These are phyloP conservation scores for Coffea eugenioides DNA, from an alignment of 257 asterid species.

Conservation along the genomic window DNA sequence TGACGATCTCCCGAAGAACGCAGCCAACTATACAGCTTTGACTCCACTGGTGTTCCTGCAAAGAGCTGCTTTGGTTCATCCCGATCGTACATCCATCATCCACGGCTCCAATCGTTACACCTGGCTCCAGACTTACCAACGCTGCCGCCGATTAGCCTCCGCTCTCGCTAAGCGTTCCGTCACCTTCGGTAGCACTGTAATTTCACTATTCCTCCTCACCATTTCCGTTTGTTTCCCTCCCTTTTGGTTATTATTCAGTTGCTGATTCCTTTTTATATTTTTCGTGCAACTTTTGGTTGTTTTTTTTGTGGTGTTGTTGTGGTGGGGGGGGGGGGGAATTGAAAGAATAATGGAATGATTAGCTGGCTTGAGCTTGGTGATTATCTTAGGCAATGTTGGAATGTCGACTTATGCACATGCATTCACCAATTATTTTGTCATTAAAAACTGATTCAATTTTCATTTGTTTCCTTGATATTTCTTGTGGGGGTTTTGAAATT, in stretches of 20 bases:
- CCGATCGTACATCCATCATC: slow-evolving; percentile 61
- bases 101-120: slow-evolving; percentile 69
- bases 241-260: neutral
- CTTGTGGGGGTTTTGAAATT: too few species aligned
- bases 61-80: slow-evolving; percentile 80
- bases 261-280: neutral
- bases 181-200: slow-evolving; percentile 80
- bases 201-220: neutral
- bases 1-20: slow-evolving; percentile 83
- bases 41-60: slow-evolving; percentile 82
- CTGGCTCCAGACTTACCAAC: slow-evolving; percentile 87
- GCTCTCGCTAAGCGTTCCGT: slow-evolving; percentile 63
- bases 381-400: neutral
- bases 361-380: neutral
- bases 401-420: too few species aligned
- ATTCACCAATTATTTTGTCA: too few species aligned
- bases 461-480: too few species aligned
- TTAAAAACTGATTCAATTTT: too few species aligned
- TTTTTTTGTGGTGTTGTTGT: neutral
- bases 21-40: slow-evolving; percentile 71
- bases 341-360: too few species aligned
- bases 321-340: too few species aligned
- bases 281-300: neutral
- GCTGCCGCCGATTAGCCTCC: slow-evolving; percentile 91
- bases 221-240: neutral